Percentiles rank a stretch among this genome's conserved stretches.
These are phyloP conservation scores for Metarhizium guizhouense DNA, from an alignment of 2,329 filamentous ascomycete genomes.

Conservation along the genomic window DNA sequence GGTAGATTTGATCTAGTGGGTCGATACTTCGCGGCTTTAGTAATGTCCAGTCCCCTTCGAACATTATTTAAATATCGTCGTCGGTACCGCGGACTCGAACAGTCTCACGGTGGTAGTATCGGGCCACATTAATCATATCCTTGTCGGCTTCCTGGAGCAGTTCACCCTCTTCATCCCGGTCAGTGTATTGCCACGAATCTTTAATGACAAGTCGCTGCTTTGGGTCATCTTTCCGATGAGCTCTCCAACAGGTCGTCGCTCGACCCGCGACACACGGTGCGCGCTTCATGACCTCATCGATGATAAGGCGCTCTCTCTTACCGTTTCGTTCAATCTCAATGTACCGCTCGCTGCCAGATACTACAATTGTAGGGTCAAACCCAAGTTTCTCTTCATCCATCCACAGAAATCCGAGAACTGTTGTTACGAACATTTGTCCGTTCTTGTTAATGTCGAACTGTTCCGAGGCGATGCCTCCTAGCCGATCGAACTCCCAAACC, in stretches of 20 bases:
- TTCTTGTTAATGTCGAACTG: conserved; percentile 33
- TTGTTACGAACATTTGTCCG: conserved; percentile 26
- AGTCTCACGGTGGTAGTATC: conserved; percentile 34
- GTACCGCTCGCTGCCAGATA: conserved; percentile 19
- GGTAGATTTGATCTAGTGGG: not conserved
- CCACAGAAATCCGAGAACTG: conserved; percentile 19
- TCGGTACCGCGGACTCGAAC: conserved; percentile 22
- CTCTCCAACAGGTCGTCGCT: conserved; percentile 37
- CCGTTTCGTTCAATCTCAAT: conserved; percentile 30
- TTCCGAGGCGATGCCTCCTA: conserved; percentile 34
- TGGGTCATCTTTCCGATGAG: conserved; percentile 24
- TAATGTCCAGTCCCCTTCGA: conserved; percentile 23
- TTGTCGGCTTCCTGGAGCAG: conserved; percentile 26
- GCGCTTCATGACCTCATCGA: conserved; percentile 27
- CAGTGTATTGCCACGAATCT: conserved; percentile 31
- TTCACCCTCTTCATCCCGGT: conserved; percentile 28
- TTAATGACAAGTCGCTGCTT: conserved; percentile 32
- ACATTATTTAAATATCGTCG: conserved; percentile 27
- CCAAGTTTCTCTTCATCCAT: conserved; percentile 27
- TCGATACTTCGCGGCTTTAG: conserved; percentile 7
- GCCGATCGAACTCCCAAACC: conserved; percentile 34
- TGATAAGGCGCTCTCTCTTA: conserved; percentile 28
- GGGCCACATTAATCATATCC: conserved; percentile 28
- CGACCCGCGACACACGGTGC: conserved; percentile 26
- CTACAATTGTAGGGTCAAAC: conserved; percentile 32